Evolutionary conservation across 352 stramenopile species (phyloP).

Genomic region (Pseudoperonospora humuli): DNA sequence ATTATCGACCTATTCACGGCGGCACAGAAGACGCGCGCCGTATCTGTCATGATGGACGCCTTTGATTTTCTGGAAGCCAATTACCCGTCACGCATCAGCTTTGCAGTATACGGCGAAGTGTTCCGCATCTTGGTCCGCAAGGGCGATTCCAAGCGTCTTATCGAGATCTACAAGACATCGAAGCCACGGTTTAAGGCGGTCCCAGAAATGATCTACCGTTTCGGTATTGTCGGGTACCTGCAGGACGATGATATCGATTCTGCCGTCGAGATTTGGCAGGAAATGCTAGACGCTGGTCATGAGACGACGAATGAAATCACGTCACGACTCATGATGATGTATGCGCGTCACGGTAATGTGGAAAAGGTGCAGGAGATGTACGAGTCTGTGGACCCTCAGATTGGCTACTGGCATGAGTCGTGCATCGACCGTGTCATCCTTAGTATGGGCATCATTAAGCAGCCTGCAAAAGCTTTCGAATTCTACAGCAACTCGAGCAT

Average conservation of each 20-base stretch:
- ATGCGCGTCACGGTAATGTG: conserved; percentile 31
- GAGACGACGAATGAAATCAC: conserved; percentile 62
- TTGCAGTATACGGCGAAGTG: conserved; percentile 54
- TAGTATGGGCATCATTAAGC: conserved; percentile 49
- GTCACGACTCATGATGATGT: conserved; percentile 51
- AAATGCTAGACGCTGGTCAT: conserved; percentile 46
- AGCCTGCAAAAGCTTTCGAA: conserved; percentile 57
- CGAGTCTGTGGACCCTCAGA: conserved; percentile 45
- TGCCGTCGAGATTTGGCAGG: conserved; percentile 36
- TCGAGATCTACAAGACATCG: conserved; percentile 39
- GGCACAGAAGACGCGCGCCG: conserved; percentile 39
- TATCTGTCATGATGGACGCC: conserved; percentile 40
- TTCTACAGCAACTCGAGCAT: conserved; percentile 80
- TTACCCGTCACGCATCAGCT: conserved; percentile 41
- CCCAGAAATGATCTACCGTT: conserved; percentile 67
- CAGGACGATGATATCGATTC: conserved; percentile 38
- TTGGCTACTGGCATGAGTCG: conserved; percentile 58
- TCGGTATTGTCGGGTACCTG: conserved; percentile 52
- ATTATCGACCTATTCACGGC: conserved; percentile 49
- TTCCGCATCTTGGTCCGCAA: conserved; percentile 45
- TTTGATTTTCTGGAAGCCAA: conserved; percentile 40
- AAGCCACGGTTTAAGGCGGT: conserved; percentile 35
- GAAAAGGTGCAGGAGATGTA: conserved; percentile 50
- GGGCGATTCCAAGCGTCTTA: conserved; percentile 29
- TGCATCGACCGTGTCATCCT: conserved; percentile 67